Evolutionary conservation across 495 filamentous ascomycete species (phyloP).

Genomic region (Immersiella caudata): DNA sequence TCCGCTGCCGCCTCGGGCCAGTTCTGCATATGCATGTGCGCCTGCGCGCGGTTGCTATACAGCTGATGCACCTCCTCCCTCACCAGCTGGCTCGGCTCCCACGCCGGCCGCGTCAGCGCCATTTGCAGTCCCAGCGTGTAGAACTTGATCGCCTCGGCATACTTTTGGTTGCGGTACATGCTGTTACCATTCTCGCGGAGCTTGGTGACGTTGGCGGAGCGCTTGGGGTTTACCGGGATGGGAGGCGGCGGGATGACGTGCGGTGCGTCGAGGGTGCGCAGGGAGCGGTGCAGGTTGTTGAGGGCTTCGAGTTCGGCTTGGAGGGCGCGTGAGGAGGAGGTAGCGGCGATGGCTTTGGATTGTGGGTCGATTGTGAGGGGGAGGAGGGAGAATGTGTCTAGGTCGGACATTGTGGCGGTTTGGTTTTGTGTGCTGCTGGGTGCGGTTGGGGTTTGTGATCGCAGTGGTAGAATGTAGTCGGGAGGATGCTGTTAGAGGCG

Average conservation of each 20-base stretch:
- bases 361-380: conserved; percentile 78
- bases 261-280: conserved; percentile 61
- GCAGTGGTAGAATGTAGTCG: too few species aligned
- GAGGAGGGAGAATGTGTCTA: conserved; percentile 80
- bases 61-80: conserved; percentile 79
- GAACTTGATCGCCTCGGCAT: conserved; percentile 74
- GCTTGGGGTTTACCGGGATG: conserved; percentile 81
- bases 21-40: conserved; percentile 72
- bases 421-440: conserved; percentile 8
- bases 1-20: conserved; percentile 86
- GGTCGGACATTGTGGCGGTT: conserved; percentile 55
- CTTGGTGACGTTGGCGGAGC: conserved; percentile 80
- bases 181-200: conserved; percentile 86
- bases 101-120: conserved; percentile 76
- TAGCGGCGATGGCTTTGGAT: conserved; percentile 62
- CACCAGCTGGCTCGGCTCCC: conserved; percentile 82
- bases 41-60: conserved; percentile 88
- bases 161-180: conserved; percentile 73
- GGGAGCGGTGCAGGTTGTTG: conserved; percentile 72
- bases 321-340: conserved; percentile 46
- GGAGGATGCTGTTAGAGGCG: background rate
- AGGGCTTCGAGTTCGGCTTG: conserved; percentile 68
- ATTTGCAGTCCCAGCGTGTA: conserved; percentile 86
- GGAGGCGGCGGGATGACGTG: conserved; percentile 71
- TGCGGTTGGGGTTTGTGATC: too few species aligned